These are phyloP conservation scores for Beauveria varroae DNA, from an alignment of 2,329 filamentous ascomycete species.

Conservation along the genomic window DNA sequence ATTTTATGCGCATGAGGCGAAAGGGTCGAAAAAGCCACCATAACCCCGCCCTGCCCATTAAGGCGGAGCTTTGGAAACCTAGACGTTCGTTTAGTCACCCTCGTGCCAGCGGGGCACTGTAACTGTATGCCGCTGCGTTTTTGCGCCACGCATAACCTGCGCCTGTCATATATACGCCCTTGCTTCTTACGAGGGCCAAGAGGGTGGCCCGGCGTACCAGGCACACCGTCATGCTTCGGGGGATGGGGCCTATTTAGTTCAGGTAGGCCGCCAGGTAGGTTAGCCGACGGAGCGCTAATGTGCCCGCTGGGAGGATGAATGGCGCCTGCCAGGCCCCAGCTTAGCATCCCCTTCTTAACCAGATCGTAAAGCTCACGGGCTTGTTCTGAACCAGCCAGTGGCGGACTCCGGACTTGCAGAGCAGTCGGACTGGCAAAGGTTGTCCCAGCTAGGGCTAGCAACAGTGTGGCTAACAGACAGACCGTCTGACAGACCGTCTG, in stretches of 20 bases:
- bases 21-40: not conserved
- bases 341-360: too few species aligned
- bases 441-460: too few species aligned
- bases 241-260: not conserved
- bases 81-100: not conserved
- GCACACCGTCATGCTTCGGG: not conserved
- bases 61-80: not conserved
- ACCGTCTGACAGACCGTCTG: too few species aligned
- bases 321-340: not conserved
- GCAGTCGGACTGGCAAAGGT: too few species aligned
- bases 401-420: too few species aligned
- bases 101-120: not conserved
- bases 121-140: not conserved
- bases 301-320: not conserved
- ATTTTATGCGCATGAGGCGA: not conserved
- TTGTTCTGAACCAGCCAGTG: too few species aligned
- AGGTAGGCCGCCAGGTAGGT: not conserved
- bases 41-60: not conserved
- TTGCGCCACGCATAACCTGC: not conserved
- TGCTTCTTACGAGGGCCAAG: not conserved
- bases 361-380: too few species aligned
- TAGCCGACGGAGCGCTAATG: not conserved
- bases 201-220: not conserved
- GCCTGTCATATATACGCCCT: not conserved
- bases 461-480: too few species aligned